A percentile compares a stretch with the other conserved stretches of the same genome.
Conservation (phyloP, 2,329 filamentous ascomycete species). For the Penicillium sp. region DNA sequence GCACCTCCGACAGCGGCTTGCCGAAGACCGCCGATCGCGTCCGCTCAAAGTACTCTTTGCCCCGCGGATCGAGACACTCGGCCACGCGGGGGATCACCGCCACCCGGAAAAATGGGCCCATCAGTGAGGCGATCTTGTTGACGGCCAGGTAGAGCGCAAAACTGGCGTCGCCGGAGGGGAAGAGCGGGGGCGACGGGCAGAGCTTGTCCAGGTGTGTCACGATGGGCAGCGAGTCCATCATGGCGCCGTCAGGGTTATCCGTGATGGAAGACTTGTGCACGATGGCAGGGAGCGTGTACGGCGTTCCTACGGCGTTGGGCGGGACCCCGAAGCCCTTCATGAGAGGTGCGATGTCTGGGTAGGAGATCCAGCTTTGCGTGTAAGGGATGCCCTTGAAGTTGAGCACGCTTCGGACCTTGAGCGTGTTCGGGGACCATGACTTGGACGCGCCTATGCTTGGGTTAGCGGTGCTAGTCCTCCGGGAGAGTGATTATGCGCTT, state of each 20-base stretch:
- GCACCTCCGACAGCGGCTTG: constrained; percentile 30
- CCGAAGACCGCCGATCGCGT: constrained; percentile 29
- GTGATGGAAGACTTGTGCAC: constrained; percentile 26
- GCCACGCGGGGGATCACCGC: constrained; percentile 27
- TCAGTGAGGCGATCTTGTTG: constrained; percentile 5
- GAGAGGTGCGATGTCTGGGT: constrained; percentile 30
- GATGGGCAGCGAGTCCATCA: constrained; percentile 38
- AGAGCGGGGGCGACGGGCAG: constrained; percentile 31
- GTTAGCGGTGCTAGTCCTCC: too few relatives aligned
- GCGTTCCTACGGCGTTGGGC: constrained; percentile 15
- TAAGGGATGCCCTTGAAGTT: constrained; percentile 31
- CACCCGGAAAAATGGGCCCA: not conserved
- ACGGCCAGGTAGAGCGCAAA: constrained; percentile 30
- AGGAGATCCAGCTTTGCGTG: constrained; percentile 27
- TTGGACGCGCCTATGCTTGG: constrained; percentile 25
- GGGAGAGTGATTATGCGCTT: too few relatives aligned
- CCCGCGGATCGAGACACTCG: constrained; percentile 28
- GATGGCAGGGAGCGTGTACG: constrained; percentile 38
- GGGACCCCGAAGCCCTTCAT: constrained; percentile 24
- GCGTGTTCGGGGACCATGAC: constrained; percentile 32
- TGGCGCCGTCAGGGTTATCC: constrained; percentile 24
- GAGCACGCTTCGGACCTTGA: constrained; percentile 25
- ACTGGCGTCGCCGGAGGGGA: constrained; percentile 36
- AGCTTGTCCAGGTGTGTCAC: constrained; percentile 31
- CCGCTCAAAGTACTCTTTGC: constrained; percentile 30